phyloP scores from a whole-genome alignment of 2,329 filamentous ascomycete species.

The Colletotrichum musae region DNA sequence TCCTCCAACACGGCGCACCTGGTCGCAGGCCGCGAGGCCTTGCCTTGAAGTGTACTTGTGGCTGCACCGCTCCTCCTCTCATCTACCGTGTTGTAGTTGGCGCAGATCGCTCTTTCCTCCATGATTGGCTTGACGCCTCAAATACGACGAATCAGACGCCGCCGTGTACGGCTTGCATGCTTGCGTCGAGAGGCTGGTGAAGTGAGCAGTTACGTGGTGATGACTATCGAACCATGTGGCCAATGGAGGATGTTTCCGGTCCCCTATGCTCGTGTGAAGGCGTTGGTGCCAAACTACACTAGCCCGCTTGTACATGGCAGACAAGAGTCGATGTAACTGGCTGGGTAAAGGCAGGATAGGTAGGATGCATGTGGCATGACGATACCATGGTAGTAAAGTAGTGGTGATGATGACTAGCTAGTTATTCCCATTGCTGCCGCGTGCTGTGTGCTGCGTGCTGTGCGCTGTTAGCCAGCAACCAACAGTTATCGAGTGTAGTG shows the following conservation, averaged over 20 bases:
- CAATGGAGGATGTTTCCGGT: constrained; percentile 14
- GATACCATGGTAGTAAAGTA: neutral
- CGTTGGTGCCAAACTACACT: constrained; percentile 6
- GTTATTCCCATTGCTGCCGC: constrained; percentile 10
- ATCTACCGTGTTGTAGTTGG: constrained; percentile 7
- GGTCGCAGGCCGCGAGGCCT: constrained; percentile 20
- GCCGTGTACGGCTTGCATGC: constrained; percentile 10
- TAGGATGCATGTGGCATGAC: constrained; percentile 31
- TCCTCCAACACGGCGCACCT: constrained; percentile 11
- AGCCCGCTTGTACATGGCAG: too few species aligned
- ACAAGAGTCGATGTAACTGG: constrained; percentile 35
- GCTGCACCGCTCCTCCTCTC: constrained; percentile 36
- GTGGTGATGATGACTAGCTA: too few species aligned
- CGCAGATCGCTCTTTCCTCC: neutral
- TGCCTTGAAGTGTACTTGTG: constrained; percentile 16
- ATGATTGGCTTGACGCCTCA: constrained; percentile 19
- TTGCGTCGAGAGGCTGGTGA: constrained; percentile 34
- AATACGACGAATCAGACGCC: neutral
- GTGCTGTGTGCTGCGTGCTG: neutral
- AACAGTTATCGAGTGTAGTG: neutral
- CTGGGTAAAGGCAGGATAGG: constrained; percentile 13
- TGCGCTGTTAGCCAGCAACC: constrained; percentile 4
- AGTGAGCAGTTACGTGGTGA: constrained; percentile 11
- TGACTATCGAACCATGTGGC: constrained; percentile 14
- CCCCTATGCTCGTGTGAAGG: neutral